Percentiles rank a stretch among this genome's conserved stretches.
Conservation (phyloP, 306 rosid species). For the Oemleria cerasiformis region DNA sequence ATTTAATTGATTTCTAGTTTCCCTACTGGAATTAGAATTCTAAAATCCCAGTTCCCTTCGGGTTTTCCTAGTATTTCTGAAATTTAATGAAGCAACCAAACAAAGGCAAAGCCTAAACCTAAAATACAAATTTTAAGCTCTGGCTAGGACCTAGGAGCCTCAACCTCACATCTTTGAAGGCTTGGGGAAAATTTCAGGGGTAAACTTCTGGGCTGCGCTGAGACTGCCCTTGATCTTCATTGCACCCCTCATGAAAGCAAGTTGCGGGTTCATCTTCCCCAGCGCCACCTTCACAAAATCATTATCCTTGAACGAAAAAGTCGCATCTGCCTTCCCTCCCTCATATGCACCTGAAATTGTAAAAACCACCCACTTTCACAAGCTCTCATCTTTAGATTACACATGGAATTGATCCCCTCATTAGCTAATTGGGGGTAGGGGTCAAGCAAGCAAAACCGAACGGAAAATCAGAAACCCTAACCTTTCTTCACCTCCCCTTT, state of each 20-base stretch:
- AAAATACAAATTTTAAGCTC: background rate
- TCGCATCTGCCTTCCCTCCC: constrained; percentile 92
- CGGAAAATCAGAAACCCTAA: constrained; percentile 24
- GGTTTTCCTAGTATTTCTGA: background rate
- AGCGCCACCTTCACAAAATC: constrained; percentile 84
- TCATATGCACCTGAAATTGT: constrained; percentile 58
- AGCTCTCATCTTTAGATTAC: background rate
- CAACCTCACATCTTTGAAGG: constrained; percentile 80
- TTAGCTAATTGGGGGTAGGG: background rate
- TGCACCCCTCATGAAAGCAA: constrained; percentile 91
- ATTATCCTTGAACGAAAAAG: constrained; percentile 79
- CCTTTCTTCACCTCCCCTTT: constrained; percentile 81
- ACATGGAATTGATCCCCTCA: background rate
- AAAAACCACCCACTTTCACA: background rate
- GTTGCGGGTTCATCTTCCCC: constrained; percentile 89
- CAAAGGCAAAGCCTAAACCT: constrained; percentile 1
- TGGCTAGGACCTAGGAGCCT: background rate
- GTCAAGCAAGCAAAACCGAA: background rate
- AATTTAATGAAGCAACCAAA: constrained; percentile 15
- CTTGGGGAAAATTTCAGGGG: constrained; percentile 91
- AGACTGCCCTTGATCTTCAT: constrained; percentile 89
- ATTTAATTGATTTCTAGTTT: constrained; percentile 17
- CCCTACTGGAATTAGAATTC: background rate
- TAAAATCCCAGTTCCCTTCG: background rate
- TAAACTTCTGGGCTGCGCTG: constrained; percentile 84